phyloP scores from a whole-genome alignment of 768 basidiomycete genomes.

The Scleroderma citrinum region DNA sequence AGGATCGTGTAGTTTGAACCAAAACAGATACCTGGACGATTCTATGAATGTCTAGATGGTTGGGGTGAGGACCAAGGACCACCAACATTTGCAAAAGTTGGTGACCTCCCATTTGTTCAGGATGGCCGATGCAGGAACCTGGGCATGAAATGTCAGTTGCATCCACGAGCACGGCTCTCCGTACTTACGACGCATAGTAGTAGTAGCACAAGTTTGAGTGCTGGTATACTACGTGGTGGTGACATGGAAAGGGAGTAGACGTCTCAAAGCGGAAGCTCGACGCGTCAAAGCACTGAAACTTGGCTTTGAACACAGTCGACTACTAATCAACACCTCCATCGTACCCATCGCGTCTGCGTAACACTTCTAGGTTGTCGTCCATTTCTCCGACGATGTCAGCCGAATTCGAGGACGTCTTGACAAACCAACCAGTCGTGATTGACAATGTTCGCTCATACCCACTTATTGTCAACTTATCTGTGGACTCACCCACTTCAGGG shows the following conservation, averaged over 20 bases:
- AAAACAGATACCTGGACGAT: constrained; percentile 78
- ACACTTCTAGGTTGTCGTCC: not conserved
- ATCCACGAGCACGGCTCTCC: constrained; percentile 1
- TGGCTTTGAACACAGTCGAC: not conserved
- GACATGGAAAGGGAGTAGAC: constrained; percentile 22
- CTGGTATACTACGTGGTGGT: constrained; percentile 9
- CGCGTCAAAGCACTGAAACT: constrained; percentile 1
- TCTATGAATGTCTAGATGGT: constrained; percentile 1
- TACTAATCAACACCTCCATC: not conserved
- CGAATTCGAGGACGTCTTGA: constrained; percentile 90
- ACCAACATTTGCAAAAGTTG: constrained; percentile 83
- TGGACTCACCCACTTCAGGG: constrained; percentile 53
- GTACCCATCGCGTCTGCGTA: not conserved
- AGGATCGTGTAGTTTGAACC: constrained; percentile 81
- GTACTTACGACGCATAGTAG: constrained; percentile 23
- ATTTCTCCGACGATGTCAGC: constrained; percentile 53
- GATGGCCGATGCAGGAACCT: constrained; percentile 38
- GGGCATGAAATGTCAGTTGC: constrained; percentile 10
- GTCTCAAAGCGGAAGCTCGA: constrained; percentile 3
- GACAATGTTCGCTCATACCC: constrained; percentile 70
- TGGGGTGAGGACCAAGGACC: constrained; percentile 1
- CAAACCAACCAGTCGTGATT: constrained; percentile 98
- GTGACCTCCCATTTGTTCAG: constrained; percentile 84
- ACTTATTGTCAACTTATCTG: constrained; percentile 17
- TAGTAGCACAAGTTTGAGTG: constrained; percentile 15